These are phyloP conservation scores for Firmiana major DNA, from an alignment of 345 rosid species.

Conservation along the genomic window DNA sequence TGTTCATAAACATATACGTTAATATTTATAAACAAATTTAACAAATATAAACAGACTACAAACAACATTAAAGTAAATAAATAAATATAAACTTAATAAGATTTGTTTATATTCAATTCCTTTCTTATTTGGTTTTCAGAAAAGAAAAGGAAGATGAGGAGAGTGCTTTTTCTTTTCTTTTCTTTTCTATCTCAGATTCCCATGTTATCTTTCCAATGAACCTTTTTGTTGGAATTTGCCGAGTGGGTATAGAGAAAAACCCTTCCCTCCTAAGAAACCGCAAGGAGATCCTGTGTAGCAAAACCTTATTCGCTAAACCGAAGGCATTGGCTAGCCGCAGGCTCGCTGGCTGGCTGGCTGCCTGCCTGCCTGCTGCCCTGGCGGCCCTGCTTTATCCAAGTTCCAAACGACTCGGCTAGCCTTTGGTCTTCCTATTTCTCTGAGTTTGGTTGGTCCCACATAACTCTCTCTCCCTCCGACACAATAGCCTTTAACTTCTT, in stretches of 20 bases:
- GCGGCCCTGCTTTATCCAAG: background rate
- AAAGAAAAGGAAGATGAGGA: background rate
- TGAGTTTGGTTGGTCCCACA: background rate
- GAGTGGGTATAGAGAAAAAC: background rate
- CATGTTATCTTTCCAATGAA: too few species aligned
- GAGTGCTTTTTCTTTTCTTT: background rate
- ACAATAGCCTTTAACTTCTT: background rate
- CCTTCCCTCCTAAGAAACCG: background rate
- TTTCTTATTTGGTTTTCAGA: background rate
- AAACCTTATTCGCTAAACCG: background rate
- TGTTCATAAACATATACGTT: too few species aligned
- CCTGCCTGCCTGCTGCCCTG: background rate
- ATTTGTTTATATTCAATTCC: too few species aligned
- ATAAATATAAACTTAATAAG: too few species aligned
- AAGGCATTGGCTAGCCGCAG: background rate
- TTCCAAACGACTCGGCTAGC: slow-evolving; percentile 2
- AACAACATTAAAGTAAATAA: too few species aligned
- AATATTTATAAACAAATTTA: too few species aligned
- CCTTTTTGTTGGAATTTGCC: background rate
- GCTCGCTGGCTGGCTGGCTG: too few species aligned
- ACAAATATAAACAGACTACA: too few species aligned
- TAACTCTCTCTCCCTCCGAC: background rate
- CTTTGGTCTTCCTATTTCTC: background rate
- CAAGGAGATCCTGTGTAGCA: background rate
- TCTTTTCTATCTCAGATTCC: background rate